Evolutionary conservation across 352 stramenopile species (phyloP).

Genomic region (Stramenopiles sp.): DNA sequence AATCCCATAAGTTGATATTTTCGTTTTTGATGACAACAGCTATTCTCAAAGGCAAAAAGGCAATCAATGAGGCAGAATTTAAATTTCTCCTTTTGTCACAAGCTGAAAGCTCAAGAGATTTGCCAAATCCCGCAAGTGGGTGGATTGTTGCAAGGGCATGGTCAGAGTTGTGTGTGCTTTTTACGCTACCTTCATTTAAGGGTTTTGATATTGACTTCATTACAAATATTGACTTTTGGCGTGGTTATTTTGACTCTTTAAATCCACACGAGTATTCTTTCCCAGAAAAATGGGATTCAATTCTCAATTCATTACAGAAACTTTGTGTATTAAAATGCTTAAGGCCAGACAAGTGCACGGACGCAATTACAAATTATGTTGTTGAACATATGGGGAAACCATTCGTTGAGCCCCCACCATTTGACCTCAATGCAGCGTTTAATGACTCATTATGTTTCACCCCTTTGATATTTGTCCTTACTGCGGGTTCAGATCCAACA

Average conservation of each 20-base stretch:
- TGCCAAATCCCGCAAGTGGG: slow-evolving; percentile 1
- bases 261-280: slow-evolving; percentile 2
- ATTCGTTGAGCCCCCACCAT: slow-evolving; percentile 58
- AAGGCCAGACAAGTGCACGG: slow-evolving; percentile 55
- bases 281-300: slow-evolving; percentile 1
- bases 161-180: slow-evolving; percentile 1
- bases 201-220: slow-evolving; percentile 4
- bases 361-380: slow-evolving; percentile 50
- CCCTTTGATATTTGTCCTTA: slow-evolving; percentile 71
- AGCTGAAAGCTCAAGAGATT: neutral
- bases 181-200: neutral
- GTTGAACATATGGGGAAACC: slow-evolving; percentile 27
- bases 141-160: neutral
- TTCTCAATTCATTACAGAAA: slow-evolving; percentile 40
- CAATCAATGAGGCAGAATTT: neutral
- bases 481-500: slow-evolving; percentile 64
- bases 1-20: slow-evolving; percentile 78
- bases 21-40: slow-evolving; percentile 70
- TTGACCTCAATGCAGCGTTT: slow-evolving; percentile 54
- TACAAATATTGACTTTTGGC: too few species aligned
- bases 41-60: slow-evolving; percentile 34
- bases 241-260: too few species aligned
- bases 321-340: slow-evolving; percentile 52
- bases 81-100: slow-evolving; percentile 5
- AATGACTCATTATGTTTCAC: slow-evolving; percentile 63